phyloP scores from a whole-genome alignment of 306 rosid species.

The Prunus campanulata region DNA sequence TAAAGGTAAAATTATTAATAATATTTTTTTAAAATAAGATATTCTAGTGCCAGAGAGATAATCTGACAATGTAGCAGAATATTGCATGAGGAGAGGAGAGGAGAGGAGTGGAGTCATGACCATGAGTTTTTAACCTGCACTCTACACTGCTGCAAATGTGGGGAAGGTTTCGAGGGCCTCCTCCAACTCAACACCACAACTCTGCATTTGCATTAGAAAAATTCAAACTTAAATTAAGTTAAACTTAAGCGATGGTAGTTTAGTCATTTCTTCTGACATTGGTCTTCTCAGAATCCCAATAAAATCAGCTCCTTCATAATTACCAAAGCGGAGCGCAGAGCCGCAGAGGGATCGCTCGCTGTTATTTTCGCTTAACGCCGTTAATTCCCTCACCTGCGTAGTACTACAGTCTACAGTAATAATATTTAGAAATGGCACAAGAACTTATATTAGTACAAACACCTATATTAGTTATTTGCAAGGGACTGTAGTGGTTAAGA shows the following conservation, averaged over 20 bases:
- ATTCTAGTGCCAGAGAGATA: neutral
- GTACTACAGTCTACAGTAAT: neutral
- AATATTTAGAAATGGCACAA: no score
- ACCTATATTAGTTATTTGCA: no score
- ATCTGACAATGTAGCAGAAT: neutral
- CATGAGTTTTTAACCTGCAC: neutral
- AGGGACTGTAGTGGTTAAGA: no score
- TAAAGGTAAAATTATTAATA: neutral
- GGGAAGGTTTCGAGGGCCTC: neutral
- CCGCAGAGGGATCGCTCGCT: neutral
- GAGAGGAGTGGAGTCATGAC: neutral
- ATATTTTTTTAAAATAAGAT: neutral
- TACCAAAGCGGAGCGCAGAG: neutral
- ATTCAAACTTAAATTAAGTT: neutral
- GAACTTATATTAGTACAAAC: no score
- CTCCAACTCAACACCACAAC: neutral
- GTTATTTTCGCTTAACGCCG: neutral
- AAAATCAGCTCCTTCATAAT: neutral
- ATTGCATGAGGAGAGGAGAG: neutral
- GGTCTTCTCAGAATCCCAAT: neutral
- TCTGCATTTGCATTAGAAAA: neutral
- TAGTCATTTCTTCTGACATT: neutral
- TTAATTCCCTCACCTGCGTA: neutral
- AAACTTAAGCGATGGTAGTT: neutral
- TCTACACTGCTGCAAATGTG: neutral